Base-by-base conservation (phyloP, 1,139 yeast species). In the Saccharomyces hybrid region DNA sequence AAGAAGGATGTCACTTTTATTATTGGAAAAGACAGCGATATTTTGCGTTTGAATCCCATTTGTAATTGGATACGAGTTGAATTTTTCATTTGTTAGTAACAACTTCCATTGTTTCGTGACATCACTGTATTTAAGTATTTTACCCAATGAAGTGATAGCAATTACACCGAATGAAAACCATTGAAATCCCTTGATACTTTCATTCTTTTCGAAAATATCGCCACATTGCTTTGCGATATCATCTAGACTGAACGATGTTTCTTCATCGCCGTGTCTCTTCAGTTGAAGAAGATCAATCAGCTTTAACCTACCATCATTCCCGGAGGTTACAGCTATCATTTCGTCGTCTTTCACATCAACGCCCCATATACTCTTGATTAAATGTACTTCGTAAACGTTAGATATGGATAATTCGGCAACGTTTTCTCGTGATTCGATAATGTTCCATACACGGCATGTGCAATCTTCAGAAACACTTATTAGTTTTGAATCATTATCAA, bases 331-430 rank as follows among this genome's bases (percentile, higher is more conserved):
- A 25, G 84, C 81, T 9, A 83, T 63, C 34, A 73, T 65, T 48
- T 73, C 66, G 2, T 68, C 63, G 2, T 74, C 76, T 54, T 79
- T 76, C 0, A 86, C 76, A 55, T 85, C 91, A 5, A 88, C 81
- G 42, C 89, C 80, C 99, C 99, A 93, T 0, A 87, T 80, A 65
- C 88, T 93, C 66, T 95, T 85, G 4, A 96, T 96, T 41, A 81
- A 75, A 67, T 91, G 98, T 31, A 86, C 83, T 56, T 86, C 82
- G 55, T 76, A 73, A 1, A 79, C 71, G 64, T 71, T 81, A 64
- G 67, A 72, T 65, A 74, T 81, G 50, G 61, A 62, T 46, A 84
- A 64, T 27, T 72, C 67, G 3, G 66, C 67, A 2, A 64, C 63
- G 1, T 51, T 57, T 0, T 65, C 64, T 1, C 63, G 55, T 0